Evolutionary conservation across 768 basidiomycete species (phyloP).

Genomic region (Hygrocybe punicea): DNA sequence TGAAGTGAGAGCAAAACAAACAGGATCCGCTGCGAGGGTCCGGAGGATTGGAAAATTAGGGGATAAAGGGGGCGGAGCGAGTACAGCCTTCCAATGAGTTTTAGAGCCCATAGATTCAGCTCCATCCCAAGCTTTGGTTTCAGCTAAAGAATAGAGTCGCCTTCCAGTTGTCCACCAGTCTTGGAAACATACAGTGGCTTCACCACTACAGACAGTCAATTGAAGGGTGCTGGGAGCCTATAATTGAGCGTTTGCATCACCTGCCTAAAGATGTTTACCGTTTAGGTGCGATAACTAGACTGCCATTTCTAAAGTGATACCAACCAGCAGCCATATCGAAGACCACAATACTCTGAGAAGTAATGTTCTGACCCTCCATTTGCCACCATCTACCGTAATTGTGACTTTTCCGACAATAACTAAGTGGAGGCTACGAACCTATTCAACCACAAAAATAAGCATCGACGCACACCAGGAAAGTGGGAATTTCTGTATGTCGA

Average conservation of each 20-base stretch:
- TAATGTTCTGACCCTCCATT: conserved; percentile 27
- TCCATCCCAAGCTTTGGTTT: conserved; percentile 12
- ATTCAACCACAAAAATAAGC: conserved; percentile 52
- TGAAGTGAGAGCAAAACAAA: conserved; percentile 26
- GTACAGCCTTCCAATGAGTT: too few species aligned
- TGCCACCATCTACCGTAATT: conserved; percentile 36
- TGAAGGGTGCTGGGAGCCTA: not conserved
- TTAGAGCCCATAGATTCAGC: too few species aligned
- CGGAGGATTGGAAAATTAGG: conserved; percentile 27
- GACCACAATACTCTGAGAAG: conserved; percentile 31
- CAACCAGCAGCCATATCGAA: conserved; percentile 60
- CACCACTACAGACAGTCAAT: conserved; percentile 45
- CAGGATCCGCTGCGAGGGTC: conserved; percentile 51
- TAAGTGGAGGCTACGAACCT: conserved; percentile 31
- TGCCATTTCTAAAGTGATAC: conserved; percentile 26
- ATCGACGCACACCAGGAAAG: conserved; percentile 60
- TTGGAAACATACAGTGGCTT: conserved; percentile 54
- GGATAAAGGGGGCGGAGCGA: too few species aligned
- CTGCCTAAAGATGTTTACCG: not conserved
- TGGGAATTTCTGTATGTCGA: conserved; percentile 71
- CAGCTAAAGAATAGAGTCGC: conserved; percentile 26
- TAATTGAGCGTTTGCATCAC: not conserved
- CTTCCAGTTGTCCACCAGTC: conserved; percentile 56
- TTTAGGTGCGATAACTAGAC: conserved; percentile 29
- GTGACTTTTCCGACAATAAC: not conserved